Base-by-base conservation (phyloP, 805 yeast genomes). In the Teunomyces pallodes region DNA sequence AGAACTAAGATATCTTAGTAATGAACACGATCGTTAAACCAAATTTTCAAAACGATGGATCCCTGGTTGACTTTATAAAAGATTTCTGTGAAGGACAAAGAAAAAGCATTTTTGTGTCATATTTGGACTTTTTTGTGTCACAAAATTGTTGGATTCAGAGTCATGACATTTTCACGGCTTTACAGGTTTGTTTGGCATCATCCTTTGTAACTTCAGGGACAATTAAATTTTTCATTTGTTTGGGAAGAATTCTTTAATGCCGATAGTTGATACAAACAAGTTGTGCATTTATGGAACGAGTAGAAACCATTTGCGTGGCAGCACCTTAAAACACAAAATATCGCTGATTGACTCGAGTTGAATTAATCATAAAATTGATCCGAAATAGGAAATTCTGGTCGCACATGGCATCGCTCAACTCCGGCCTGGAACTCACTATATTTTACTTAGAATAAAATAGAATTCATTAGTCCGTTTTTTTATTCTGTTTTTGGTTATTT, bases 21-120 rank as follows among this genome's bases (percentile, higher is more conserved):
- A 58, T 56, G 64, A 61, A 60, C 64, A 63, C 54, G 58, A 46
- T 59, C 66, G 65, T 62, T 61, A 61, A 55, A 53, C 60, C 61
- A 58, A 61, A 57, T 13, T 31, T 31, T 31, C 35, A 31, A 31
- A 31, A 31, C 35, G 35, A 7, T 31, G 35, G 35, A 31, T 31
- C 35, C 35, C 14, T 14, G 14, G 35, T 31, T 31, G 35, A 31
- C 35, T 31, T 31, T 31, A 31, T 31, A 31, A 31, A 31, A 31
- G 35, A n/a, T 31, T 31, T 31, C 35, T 31, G 14, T 31, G 35
- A 31, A 31, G 50, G 42, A 46, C 50, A 55, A 53, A 47, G 35
- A 45, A 33, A 24, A 8, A 14, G n/a, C 12, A 12, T 20, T 16
- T 36, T 36, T 36, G 39, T 36, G 39, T 36, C 28, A 36, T 20